Evolutionary conservation across 2,329 filamentous ascomycete genomes (phyloP), one percentile per base, ranked within the genome.

Genomic region (Gnomoniopsis sp.): DNA sequence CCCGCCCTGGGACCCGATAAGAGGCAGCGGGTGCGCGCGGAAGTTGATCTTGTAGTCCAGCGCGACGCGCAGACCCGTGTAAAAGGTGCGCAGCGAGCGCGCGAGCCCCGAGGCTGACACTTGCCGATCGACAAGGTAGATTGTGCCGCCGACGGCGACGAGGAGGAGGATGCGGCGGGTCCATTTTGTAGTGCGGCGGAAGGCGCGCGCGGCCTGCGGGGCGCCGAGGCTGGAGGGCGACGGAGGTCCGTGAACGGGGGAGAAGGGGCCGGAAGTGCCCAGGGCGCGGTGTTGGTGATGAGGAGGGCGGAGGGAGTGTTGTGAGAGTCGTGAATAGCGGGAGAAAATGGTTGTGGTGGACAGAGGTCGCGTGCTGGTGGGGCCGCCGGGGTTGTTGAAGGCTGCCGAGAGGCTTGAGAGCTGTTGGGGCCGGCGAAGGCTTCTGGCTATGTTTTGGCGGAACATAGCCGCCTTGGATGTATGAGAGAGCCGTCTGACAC

Each of bases 41-140:
- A 99, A 99, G 75, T 99, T 98, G 72, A 98, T 79, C 77, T 97
- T 98, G 79, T 99, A 98, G 77, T 99, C 95, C 23, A 93, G 69
- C 1, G 93, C 93, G 17, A 96, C 89, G 49, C 93, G 70, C 12
- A 96, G 76, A 8, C 92, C 93, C 2, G 85, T 85, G 44, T 82
- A 81, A 71, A 98, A 96, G 0, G 95, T 97, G 46, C 89, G 88
- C 46, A 89, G 73, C 23, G 90, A 93, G 57, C 95, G 89, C 41
- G 83, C 85, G 26, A 96, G 76, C 14, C 90, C 88, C 1, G 90
- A 88, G 53, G 91, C 90, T 73, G 95, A 96, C 69, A 90, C 79
- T 64, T 88, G 82, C 15, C 74, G 82, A 74, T 99, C 95, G 61
- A 88, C 68, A 11, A 84, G 73, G 71, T 91, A 96, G 55, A 86